Conservation (phyloP, 805 yeast species). For the Starmerella potacharoeniae region DNA sequence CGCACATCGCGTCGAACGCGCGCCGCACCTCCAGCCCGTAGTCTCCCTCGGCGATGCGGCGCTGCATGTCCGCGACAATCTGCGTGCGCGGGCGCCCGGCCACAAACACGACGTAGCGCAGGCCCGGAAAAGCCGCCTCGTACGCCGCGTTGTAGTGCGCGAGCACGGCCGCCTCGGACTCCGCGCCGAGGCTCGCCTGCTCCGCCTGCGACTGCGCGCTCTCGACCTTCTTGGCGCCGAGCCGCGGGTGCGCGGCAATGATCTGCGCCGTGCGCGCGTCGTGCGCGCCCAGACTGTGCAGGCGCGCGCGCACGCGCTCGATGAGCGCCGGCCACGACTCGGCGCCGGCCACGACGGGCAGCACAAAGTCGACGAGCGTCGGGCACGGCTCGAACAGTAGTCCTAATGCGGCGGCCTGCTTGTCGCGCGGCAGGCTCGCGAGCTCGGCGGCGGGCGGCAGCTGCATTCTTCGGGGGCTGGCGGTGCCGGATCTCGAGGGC, state of each 20-base stretch:
- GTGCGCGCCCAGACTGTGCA: constrained; percentile 30
- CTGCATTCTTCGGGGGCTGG: background rate
- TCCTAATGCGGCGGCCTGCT: constrained; percentile 28
- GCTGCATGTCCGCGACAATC: constrained; percentile 52
- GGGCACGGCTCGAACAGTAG: constrained; percentile 58
- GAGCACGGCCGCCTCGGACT: constrained; percentile 42
- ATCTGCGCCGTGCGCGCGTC: constrained; percentile 32
- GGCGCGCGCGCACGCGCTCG: constrained; percentile 33
- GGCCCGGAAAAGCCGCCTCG: constrained; percentile 55
- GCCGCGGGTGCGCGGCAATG: constrained; percentile 83
- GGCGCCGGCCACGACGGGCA: constrained; percentile 25
- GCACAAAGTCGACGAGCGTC: constrained; percentile 32
- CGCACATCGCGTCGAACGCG: constrained; percentile 83
- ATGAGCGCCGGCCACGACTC: constrained; percentile 33
- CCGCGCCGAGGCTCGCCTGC: constrained; percentile 51
- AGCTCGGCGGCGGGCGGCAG: constrained; percentile 8
- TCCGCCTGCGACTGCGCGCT: constrained; percentile 56
- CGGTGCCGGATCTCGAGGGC: background rate
- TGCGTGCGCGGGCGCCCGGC: constrained; percentile 62
- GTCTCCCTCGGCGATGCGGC: constrained; percentile 47
- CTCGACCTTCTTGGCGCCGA: constrained; percentile 51
- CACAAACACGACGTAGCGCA: constrained; percentile 79
- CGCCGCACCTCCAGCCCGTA: constrained; percentile 45
- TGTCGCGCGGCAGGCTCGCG: background rate
- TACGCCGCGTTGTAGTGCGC: constrained; percentile 46